Evolutionary conservation across 2,329 filamentous ascomycete species (phyloP), one percentile per base, ranked within the genome.

Genomic region (Fusarium neocosmosporiellum): DNA sequence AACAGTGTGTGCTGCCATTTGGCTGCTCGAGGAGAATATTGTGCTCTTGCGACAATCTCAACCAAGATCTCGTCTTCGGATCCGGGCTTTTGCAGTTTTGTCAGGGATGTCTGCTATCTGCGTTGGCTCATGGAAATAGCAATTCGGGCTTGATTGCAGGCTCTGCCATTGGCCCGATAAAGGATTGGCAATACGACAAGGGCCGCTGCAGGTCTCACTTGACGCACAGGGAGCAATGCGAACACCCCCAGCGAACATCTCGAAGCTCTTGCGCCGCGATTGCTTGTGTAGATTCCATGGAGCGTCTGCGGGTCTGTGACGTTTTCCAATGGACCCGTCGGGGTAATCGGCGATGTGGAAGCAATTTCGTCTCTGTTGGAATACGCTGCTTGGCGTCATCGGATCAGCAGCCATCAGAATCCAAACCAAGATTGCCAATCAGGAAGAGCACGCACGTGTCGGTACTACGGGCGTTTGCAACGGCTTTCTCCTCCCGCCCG

Each of bases 101-200:
- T 36, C 39, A 54, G n/a, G 63, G 53, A 68, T 68, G 67, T 71
- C 53, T 41, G 18, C 24, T 66, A 66, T 59, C 63, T 66, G 57
- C 50, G 60, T 66, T 69, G 65, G 61, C 65, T 34, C 43, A 43
- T 66, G 22, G 43, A 69, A 66, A 69, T 63, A 69, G 71, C 62
- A 69, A 72, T 69, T 63, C 36, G 22, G 16, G 20, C n/a, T 29
- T 55, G 24, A 60, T 66, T 65, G 16, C 18, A 22, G 14, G 41
- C 5, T 46, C 16, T 66, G 36, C 31, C 46, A 73, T 73, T 73
- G 71, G 71, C 43, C 37, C 58, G 68, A 74, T 74, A 72, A 46
- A 34, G 65, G 29, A 50, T 54, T 39, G 37, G 57, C 46, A 58
- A 22, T 24, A 20, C 24, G 65, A 66, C 69, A 57, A 70, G 70